Percentiles rank a stretch among this genome's conserved stretches.
Conservation (phyloP, 2,329 filamentous ascomycete genomes). For the Aspergillus caelatus region DNA sequence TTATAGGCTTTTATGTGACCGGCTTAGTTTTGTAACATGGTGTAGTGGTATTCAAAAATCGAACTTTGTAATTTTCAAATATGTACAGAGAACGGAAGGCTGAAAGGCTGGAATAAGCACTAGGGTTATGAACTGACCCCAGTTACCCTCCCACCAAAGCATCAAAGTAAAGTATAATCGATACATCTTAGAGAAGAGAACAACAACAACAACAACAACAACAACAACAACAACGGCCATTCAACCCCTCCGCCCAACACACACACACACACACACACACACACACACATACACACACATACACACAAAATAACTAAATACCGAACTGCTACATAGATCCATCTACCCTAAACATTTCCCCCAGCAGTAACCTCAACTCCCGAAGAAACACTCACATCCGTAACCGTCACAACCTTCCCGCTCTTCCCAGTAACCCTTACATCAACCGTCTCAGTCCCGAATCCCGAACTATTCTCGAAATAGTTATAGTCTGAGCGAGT, state of each 20-base stretch:
- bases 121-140: not conserved
- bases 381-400: conserved; percentile 45
- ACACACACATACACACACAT: not conserved
- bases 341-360: conserved; percentile 26
- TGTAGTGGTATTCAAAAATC: not conserved
- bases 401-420: conserved; percentile 56
- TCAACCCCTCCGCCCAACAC: not conserved
- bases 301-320: not conserved
- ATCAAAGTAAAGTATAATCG: not conserved
- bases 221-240: not conserved
- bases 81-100: conserved; percentile 12
- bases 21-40: not conserved
- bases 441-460: conserved; percentile 57
- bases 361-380: conserved; percentile 24
- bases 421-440: conserved; percentile 59
- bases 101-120: not conserved
- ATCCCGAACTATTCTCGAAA: conserved; percentile 63
- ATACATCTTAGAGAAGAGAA: conserved; percentile 5
- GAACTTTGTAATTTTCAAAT: not conserved
- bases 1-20: not conserved
- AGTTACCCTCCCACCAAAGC: not conserved
- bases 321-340: no score
- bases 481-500: conserved; percentile 61
- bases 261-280: not conserved
- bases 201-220: conserved; percentile 1